Conservation (phyloP, 75 land plant species). For the Picea glauca region DNA sequence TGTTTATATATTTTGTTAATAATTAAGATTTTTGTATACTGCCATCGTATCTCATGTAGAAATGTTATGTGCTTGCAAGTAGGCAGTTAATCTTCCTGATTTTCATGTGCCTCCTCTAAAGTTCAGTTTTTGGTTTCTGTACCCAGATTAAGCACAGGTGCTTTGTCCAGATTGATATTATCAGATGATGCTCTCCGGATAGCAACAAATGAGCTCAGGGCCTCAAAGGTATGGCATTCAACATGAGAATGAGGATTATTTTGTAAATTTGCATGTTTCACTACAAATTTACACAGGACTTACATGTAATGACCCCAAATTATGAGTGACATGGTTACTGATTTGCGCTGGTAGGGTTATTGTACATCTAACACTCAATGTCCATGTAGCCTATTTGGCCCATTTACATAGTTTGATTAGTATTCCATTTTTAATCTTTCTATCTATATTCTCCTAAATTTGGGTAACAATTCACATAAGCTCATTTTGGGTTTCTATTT, state of each 20-base stretch:
- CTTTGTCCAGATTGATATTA: constrained; percentile 69
- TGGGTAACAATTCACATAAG: too few species aligned
- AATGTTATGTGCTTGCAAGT: neutral
- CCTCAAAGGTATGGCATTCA: constrained; percentile 42
- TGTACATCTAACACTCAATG: too few species aligned
- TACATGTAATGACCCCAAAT: too few species aligned
- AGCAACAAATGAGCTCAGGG: constrained; percentile 70
- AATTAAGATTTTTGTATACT: neutral
- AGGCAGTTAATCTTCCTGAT: neutral
- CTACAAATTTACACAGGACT: neutral
- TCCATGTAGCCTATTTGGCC: too few species aligned
- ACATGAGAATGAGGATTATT: neutral
- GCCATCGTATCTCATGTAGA: neutral
- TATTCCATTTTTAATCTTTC: too few species aligned
- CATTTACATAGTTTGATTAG: too few species aligned
- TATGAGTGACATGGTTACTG: too few species aligned
- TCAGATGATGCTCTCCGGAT: constrained; percentile 78
- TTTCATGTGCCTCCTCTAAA: neutral
- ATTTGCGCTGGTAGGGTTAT: too few species aligned
- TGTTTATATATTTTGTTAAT: neutral
- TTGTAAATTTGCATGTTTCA: neutral
- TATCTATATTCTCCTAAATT: too few species aligned
- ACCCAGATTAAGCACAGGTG: constrained; percentile 81
- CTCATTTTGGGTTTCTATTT: too few species aligned
- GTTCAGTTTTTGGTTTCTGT: neutral